These are phyloP conservation scores for Xylariales sp. DNA, from an alignment of 2,329 filamentous ascomycete genomes.

Conservation along the genomic window DNA sequence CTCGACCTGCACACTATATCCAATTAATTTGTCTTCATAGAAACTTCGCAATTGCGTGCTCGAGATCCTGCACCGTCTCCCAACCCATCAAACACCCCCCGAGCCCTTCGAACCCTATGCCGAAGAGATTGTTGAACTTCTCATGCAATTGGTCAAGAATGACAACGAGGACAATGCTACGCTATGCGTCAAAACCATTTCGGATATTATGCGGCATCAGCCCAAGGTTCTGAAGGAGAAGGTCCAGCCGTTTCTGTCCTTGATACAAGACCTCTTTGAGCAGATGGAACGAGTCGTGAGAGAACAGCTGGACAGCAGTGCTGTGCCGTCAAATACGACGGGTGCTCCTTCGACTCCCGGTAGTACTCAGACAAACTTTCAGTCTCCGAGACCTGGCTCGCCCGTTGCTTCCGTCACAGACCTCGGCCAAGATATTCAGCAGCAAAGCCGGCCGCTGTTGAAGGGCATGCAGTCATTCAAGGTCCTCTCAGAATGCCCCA, in stretches of 20 bases:
- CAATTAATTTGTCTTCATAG: constrained; percentile 34
- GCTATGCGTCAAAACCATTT: constrained; percentile 96
- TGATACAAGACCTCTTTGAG: constrained; percentile 95
- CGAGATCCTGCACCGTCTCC: constrained; percentile 87
- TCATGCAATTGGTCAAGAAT: constrained; percentile 80
- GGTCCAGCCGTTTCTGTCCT: constrained; percentile 81
- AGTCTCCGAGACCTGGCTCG: constrained; percentile 85
- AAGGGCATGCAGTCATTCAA: constrained; percentile 99
- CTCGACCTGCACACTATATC: constrained; percentile 1
- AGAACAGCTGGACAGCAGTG: constrained; percentile 84
- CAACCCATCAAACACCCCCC: constrained; percentile 62
- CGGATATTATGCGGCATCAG: constrained; percentile 93
- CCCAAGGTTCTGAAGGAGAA: constrained; percentile 71
- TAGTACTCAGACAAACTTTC: constrained; percentile 65
- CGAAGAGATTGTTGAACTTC: constrained; percentile 79
- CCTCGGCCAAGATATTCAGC: constrained; percentile 73
- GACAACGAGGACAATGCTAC: constrained; percentile 99
- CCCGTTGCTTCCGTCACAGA: constrained; percentile 80
- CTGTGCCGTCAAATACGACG: constrained; percentile 46
- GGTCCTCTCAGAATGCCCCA: constrained; percentile 93
- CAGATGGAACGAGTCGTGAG: constrained; percentile 92
- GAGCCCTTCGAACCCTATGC: constrained; percentile 88
- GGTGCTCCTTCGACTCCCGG: constrained; percentile 64
- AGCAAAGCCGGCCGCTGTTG: constrained; percentile 72
- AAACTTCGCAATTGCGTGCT: constrained; percentile 90